Evolutionary conservation across 768 basidiomycete genomes (phyloP).

Genomic region (Calocybe indica): DNA sequence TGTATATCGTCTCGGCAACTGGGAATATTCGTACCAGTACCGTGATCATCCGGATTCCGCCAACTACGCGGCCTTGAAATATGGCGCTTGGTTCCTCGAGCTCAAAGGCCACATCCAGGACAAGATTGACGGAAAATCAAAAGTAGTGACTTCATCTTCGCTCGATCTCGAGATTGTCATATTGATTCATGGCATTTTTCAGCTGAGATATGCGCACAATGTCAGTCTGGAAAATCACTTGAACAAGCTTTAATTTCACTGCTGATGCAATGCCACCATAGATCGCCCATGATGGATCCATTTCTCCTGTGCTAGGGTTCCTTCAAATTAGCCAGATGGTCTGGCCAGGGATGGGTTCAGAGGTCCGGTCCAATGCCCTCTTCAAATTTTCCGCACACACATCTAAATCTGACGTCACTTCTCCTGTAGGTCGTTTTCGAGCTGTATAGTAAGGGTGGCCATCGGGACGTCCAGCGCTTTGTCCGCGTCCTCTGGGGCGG

Average conservation of each 20-base stretch:
- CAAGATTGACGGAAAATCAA: constrained; percentile 27
- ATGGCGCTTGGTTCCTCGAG: constrained; percentile 43
- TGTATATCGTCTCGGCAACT: constrained; percentile 52
- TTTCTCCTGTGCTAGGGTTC: constrained; percentile 42
- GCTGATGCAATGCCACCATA: constrained; percentile 6
- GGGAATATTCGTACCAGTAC: constrained; percentile 53
- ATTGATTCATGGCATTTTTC: not conserved
- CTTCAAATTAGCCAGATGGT: constrained; percentile 45
- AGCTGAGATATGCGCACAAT: constrained; percentile 39
- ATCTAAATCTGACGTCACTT: not conserved
- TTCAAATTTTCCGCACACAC: not conserved
- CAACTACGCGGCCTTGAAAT: constrained; percentile 35
- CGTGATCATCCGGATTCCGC: constrained; percentile 39
- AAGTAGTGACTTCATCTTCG: constrained; percentile 13
- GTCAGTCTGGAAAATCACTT: constrained; percentile 13
- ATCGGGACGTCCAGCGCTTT: constrained; percentile 16
- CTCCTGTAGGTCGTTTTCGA: constrained; percentile 34
- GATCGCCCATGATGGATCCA: constrained; percentile 47
- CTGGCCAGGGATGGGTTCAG: constrained; percentile 54
- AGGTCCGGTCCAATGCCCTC: constrained; percentile 15
- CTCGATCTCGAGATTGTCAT: too few species aligned
- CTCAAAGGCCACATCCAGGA: constrained; percentile 33
- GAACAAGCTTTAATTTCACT: not conserved
- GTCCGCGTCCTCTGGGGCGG: constrained; percentile 48
- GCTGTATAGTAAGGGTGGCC: constrained; percentile 22